phyloP scores from a whole-genome alignment of 1,284 basidiomycete genomes.

The Cyathus pygmaeus region DNA sequence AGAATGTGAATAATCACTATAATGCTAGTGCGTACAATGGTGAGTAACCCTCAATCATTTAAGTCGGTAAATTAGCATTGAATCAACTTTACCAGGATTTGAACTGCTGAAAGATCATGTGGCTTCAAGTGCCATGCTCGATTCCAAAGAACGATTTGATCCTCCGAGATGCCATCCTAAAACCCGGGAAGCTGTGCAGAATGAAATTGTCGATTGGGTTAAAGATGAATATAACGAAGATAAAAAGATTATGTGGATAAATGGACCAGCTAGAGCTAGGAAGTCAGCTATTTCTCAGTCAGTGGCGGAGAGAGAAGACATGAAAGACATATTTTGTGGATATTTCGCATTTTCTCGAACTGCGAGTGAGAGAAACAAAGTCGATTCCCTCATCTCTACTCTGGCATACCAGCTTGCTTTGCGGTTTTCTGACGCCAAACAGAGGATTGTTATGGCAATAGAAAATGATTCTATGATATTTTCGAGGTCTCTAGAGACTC shows the following conservation, averaged over 20 bases:
- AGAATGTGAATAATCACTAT: no score
- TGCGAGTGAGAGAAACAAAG: not conserved
- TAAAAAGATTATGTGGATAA: constrained; percentile 12
- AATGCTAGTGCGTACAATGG: no score
- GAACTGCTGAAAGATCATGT: not conserved
- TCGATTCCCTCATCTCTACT: not conserved
- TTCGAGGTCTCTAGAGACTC: not conserved
- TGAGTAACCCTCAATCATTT: not conserved
- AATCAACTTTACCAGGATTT: not conserved
- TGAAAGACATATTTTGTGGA: constrained; percentile 1
- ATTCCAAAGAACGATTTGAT: not conserved
- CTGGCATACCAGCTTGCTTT: not conserved
- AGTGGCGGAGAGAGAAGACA: constrained; percentile 10
- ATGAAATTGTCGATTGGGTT: not conserved
- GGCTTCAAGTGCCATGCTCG: not conserved
- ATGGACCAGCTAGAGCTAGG: constrained; percentile 18
- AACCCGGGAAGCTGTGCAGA: not conserved
- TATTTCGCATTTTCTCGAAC: not conserved
- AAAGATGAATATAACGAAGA: not conserved
- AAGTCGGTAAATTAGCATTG: not conserved
- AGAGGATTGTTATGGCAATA: not conserved
- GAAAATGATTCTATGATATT: not conserved
- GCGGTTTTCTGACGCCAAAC: not conserved
- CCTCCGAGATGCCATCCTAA: constrained; percentile 4
- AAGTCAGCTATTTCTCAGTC: constrained; percentile 22